These are phyloP conservation scores for Cercophora samala DNA, from an alignment of 495 filamentous ascomycete genomes.

Conservation along the genomic window DNA sequence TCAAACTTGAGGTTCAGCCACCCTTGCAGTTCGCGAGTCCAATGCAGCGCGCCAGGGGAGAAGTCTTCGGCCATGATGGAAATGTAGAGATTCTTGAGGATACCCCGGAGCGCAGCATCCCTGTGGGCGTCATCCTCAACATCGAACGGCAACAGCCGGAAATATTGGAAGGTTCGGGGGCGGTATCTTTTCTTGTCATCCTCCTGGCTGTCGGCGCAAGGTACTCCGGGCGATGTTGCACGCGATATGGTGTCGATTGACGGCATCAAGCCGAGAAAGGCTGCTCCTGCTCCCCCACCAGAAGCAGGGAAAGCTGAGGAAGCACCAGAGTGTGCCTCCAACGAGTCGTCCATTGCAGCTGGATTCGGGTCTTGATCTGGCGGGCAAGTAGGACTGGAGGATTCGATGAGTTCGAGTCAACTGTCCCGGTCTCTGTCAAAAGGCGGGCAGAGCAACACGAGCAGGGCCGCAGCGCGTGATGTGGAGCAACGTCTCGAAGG, in stretches of 20 bases:
- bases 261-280: constrained; percentile 27
- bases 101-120: constrained; percentile 72
- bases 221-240: constrained; percentile 46
- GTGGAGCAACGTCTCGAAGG: constrained; percentile 17
- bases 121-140: constrained; percentile 74
- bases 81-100: constrained; percentile 88
- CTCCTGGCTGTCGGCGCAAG: constrained; percentile 32
- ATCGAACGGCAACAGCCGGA: constrained; percentile 78
- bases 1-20: constrained; percentile 98
- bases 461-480: constrained; percentile 1
- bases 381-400: neutral
- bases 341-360: constrained; percentile 31
- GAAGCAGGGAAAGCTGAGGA: constrained; percentile 27
- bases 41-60: constrained; percentile 86
- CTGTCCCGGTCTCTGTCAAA: neutral
- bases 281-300: constrained; percentile 19
- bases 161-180: constrained; percentile 90
- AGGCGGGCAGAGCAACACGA: neutral
- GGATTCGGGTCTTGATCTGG: neutral
- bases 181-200: constrained; percentile 63
- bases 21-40: constrained; percentile 92
- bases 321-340: constrained; percentile 25
- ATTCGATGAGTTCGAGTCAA: neutral
- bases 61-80: constrained; percentile 91
- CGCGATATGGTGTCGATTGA: constrained; percentile 47